Evolutionary conservation across 192 early-diverging fungal genomes (phyloP).

Genomic region (Backusella macrospora): DNA sequence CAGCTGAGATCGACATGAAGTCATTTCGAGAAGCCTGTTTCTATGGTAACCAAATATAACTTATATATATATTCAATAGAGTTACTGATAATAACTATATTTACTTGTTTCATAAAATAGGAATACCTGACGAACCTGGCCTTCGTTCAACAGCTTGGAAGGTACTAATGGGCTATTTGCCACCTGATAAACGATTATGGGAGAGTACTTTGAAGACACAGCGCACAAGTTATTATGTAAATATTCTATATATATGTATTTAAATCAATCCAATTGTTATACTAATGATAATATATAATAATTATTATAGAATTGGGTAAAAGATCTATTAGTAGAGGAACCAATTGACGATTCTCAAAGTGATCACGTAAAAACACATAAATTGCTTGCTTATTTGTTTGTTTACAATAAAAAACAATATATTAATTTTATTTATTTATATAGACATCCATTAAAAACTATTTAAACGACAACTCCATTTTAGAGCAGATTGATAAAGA

Average conservation of each 20-base stretch:
- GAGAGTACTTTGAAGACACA: conserved; percentile 45
- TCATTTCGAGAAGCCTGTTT: conserved; percentile 60
- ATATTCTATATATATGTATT: not conserved
- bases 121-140: conserved; percentile 71
- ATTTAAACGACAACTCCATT: conserved; percentile 61
- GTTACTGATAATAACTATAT: not conserved
- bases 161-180: conserved; percentile 69
- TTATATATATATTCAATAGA: not conserved
- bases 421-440: conserved; percentile 8
- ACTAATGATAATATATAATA: not conserved
- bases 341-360: conserved; percentile 49
- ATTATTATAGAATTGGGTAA: conserved; percentile 50
- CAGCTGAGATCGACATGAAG: conserved; percentile 49
- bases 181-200: conserved; percentile 68
- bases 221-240: conserved; percentile 64
- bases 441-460: conserved; percentile 52
- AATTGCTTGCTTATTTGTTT: not conserved
- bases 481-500: conserved; percentile 81
- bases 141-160: conserved; percentile 69
- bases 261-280: not conserved
- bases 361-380: conserved; percentile 44
- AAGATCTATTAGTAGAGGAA: conserved; percentile 60
- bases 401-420: not conserved
- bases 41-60: conserved; percentile 41
- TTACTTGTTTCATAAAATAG: conserved; percentile 35